Percentiles rank a stretch among this genome's conserved stretches.
Conservation (phyloP, 2,329 filamentous ascomycete genomes). For the Gnomoniopsis smithogilvyi region DNA sequence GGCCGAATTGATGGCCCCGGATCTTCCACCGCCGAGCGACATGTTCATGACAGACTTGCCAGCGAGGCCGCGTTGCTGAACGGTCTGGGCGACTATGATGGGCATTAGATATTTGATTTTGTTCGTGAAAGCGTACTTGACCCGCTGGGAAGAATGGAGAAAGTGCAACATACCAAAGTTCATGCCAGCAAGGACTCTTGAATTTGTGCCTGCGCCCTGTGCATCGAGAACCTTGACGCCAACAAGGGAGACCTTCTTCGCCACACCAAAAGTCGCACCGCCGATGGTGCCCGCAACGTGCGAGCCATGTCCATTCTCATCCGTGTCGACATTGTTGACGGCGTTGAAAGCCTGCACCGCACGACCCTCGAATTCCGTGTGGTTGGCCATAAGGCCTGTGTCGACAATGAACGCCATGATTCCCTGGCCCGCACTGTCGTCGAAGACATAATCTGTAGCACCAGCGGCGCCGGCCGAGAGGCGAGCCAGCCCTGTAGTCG, state of each 20-base stretch:
- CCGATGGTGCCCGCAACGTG: slow-evolving; percentile 63
- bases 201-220: slow-evolving; percentile 44
- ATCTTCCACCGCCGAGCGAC: slow-evolving; percentile 52
- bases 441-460: slow-evolving; percentile 45
- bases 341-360: slow-evolving; percentile 53
- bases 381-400: slow-evolving; percentile 57
- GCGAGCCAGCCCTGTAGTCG: slow-evolving; percentile 51
- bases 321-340: slow-evolving; percentile 44
- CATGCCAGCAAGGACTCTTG: slow-evolving; percentile 56
- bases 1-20: slow-evolving; percentile 51
- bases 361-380: slow-evolving; percentile 55
- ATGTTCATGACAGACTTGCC: slow-evolving; percentile 62
- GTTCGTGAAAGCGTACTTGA: not conserved
- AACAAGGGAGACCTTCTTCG: slow-evolving; percentile 53
- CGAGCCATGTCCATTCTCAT: slow-evolving; percentile 61
- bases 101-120: not conserved
- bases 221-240: slow-evolving; percentile 61
- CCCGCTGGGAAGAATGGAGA: not conserved
- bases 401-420: slow-evolving; percentile 64
- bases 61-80: slow-evolving; percentile 32
- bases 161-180: slow-evolving; percentile 40
- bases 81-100: slow-evolving; percentile 42
- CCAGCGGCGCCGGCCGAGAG: slow-evolving; percentile 42
- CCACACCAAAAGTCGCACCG: slow-evolving; percentile 58
- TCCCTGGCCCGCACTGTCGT: slow-evolving; percentile 49